Evolutionary conservation across 2,329 filamentous ascomycete species (phyloP).

Genomic region (Stemphylium lycopersici): DNA sequence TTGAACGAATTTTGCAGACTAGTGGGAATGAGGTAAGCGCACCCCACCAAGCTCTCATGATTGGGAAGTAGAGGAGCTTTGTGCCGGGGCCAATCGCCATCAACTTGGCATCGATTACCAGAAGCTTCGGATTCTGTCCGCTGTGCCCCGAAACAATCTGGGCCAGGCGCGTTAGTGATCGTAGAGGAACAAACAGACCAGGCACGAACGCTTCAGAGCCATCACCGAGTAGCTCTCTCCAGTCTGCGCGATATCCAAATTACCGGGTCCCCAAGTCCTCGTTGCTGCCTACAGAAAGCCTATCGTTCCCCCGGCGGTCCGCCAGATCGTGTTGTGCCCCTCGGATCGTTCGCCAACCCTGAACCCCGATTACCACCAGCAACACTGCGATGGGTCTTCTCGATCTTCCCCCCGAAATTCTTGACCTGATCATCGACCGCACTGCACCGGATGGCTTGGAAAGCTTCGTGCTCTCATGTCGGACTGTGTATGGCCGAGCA

Average conservation of each 20-base stretch:
- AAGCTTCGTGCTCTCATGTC: conserved; percentile 39
- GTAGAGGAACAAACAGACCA: background rate
- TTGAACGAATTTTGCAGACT: background rate
- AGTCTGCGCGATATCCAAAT: background rate
- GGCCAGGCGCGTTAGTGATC: background rate
- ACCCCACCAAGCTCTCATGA: background rate
- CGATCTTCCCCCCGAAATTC: conserved; percentile 41
- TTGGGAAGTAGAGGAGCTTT: background rate
- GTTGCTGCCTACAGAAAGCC: background rate
- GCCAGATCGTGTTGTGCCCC: background rate
- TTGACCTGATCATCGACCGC: conserved; percentile 39
- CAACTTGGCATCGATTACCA: background rate
- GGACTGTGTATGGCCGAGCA: conserved; percentile 35
- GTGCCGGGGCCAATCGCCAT: background rate
- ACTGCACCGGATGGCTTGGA: conserved; percentile 37
- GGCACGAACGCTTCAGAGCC: background rate
- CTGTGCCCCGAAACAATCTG: background rate
- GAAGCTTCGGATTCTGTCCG: background rate
- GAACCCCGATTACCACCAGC: background rate
- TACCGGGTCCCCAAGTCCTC: background rate
- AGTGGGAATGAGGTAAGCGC: background rate
- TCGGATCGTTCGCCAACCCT: background rate
- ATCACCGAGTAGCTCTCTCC: background rate
- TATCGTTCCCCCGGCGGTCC: background rate
- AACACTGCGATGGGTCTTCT: conserved; percentile 36